Conservation (phyloP, 1,284 basidiomycete genomes). For the Malassezia vespertilionis region DNA sequence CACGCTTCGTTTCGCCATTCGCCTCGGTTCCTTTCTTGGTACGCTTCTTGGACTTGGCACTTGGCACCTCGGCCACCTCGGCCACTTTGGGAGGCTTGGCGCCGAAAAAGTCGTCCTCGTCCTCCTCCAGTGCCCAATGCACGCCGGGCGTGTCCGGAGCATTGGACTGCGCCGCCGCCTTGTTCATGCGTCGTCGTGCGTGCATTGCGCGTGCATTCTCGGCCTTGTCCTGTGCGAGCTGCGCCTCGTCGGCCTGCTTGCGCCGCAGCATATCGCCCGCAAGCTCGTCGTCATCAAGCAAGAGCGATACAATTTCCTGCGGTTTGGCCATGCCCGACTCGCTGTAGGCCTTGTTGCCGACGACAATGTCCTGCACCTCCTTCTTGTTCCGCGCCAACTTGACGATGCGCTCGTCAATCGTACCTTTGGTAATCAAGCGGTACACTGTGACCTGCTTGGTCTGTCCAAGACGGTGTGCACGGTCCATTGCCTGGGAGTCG, state of each 20-base stretch:
- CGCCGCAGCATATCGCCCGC: conserved; percentile 46
- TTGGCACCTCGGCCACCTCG: conserved; percentile 24
- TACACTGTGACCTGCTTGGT: conserved; percentile 98
- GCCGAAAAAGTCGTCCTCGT: conserved; percentile 46
- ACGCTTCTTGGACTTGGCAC: conserved; percentile 16
- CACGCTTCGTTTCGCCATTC: conserved; percentile 6
- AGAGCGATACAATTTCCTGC: conserved; percentile 88
- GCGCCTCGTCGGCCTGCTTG: conserved; percentile 45
- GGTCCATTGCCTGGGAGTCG: conserved; percentile 98
- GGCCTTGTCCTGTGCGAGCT: conserved; percentile 41
- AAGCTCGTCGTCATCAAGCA: conserved; percentile 79
- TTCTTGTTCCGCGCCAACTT: conserved; percentile 50
- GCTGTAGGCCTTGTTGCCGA: conserved; percentile 74
- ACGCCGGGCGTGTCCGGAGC: conserved; percentile 15
- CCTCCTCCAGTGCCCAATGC: conserved; percentile 41
- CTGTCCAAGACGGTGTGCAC: conserved; percentile 95
- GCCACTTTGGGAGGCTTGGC: conserved; percentile 25
- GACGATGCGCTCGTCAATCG: conserved; percentile 96
- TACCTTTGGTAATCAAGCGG: conserved; percentile 86
- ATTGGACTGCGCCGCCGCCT: conserved; percentile 22
- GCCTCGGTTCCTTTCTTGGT: conserved; percentile 12
- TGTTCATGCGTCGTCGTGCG: conserved; percentile 33
- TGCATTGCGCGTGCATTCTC: conserved; percentile 40
- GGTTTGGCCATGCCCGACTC: conserved; percentile 65
- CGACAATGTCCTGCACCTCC: conserved; percentile 80